A percentile compares a stretch with the other conserved stretches of the same genome.
These are phyloP conservation scores for Vitellaria paradoxa DNA, from an alignment of 179 eudicot genomes.

Conservation along the genomic window DNA sequence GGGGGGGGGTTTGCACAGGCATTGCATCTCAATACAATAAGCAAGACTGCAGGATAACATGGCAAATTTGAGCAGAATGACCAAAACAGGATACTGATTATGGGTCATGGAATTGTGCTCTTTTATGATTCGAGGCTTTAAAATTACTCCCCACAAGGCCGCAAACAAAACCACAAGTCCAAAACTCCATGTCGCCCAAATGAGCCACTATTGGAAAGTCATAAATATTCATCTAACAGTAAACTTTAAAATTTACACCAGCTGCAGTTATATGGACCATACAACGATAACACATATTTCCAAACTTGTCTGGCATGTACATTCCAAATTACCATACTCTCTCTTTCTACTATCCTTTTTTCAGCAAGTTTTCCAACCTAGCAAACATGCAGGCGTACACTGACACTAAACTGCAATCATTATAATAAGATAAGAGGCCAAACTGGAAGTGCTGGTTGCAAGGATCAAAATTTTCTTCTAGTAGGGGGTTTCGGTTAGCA, in stretches of 20 bases:
- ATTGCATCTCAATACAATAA: not conserved
- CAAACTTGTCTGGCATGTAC: not conserved
- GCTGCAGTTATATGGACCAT: too few species aligned
- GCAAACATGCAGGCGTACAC: not conserved
- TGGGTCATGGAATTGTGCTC: not conserved
- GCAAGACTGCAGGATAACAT: not conserved
- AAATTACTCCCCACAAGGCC: not conserved
- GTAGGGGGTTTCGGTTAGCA: too few species aligned
- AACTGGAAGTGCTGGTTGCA: not conserved
- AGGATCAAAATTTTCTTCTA: too few species aligned
- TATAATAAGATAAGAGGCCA: not conserved
- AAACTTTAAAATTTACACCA: too few species aligned
- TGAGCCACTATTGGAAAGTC: too few species aligned
- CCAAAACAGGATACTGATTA: not conserved
- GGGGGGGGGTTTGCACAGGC: not conserved
- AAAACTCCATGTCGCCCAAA: too few species aligned
- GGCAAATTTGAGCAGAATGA: conserved; percentile 1
- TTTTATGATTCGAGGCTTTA: not conserved
- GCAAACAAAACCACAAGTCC: not conserved
- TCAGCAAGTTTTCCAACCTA: too few species aligned
- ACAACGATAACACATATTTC: too few species aligned
- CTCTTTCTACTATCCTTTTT: too few species aligned
- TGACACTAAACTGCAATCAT: not conserved
- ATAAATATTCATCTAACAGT: too few species aligned
- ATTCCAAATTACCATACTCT: not conserved